phyloP scores from a whole-genome alignment of 1,139 yeast species.

The Magnusiomyces ingens region DNA sequence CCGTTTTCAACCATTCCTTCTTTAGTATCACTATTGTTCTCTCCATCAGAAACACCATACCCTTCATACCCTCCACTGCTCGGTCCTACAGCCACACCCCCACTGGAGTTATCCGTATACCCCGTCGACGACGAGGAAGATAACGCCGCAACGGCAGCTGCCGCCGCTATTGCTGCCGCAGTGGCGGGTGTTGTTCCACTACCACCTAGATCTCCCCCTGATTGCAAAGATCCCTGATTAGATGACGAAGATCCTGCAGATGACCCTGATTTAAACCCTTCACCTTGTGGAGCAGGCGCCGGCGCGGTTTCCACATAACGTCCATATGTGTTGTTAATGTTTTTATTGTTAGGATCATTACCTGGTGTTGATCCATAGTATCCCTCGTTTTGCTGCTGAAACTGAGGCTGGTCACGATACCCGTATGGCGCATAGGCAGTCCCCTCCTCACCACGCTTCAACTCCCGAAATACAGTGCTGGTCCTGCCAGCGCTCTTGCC shows the following conservation, averaged over 20 bases:
- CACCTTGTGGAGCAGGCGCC: not conserved
- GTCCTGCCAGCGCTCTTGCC: too few species aligned
- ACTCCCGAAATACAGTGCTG: too few species aligned
- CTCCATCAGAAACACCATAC: not conserved
- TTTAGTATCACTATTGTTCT: not conserved
- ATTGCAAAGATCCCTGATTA: too few species aligned
- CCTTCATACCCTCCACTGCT: too few species aligned
- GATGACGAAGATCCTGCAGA: not conserved
- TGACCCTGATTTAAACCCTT: not conserved
- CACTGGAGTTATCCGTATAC: constrained; percentile 4
- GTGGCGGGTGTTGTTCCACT: not conserved
- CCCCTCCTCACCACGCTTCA: too few species aligned
- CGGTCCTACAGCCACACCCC: not conserved
- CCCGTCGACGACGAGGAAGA: constrained; percentile 3
- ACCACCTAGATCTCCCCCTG: not conserved
- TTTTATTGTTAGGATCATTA: too few species aligned
- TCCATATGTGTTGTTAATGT: too few species aligned
- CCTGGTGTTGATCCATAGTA: too few species aligned
- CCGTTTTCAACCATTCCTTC: not conserved
- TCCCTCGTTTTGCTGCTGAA: not conserved
- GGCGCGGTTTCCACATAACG: too few species aligned
- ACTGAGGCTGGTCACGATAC: not conserved
- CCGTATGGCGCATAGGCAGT: too few species aligned
- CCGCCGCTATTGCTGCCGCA: constrained; percentile 1
- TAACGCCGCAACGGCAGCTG: constrained; percentile 1